Evolutionary conservation across 2,329 filamentous ascomycete genomes (phyloP), one percentile per base, ranked within the genome.

Genomic region (Orbilia quercus): DNA sequence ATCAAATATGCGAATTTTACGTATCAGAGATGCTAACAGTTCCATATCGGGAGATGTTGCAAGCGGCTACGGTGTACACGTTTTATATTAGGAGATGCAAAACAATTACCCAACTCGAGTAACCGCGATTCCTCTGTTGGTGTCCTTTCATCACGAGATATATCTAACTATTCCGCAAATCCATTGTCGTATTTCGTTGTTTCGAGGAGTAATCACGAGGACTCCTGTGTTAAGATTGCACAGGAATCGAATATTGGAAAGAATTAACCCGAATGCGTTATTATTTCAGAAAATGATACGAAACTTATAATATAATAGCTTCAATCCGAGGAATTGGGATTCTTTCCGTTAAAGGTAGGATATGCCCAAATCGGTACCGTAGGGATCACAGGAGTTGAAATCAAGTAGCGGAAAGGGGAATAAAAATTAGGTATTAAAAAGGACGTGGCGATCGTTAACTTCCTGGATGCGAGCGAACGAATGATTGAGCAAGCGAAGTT

Each of bases 311-410:
- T n/a, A n/a, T n/a, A n/a, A n/a, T n/a, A n/a, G n/a, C n/a, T n/a
- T n/a, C n/a, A 55, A 65, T 51, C 44, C 54, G 6, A 59, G 54
- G 53, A 59, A 58, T 59, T 67, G 20, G n/a, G 34, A n/a, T 59
- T 47, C 23, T 67, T 67, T 67, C 53, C 63, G 53, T 67, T 59
- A 23, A 47, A 44, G 54, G 45, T 44, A 59, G 63, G 63, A 47
- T 51, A 59, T 53, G 53, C 53, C 53, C 34, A 53, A 45, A 51
- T 45, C 23, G 42, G 62, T 16, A 28, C 6, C 9, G 9, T 4
- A 31, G 9, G 28, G 28, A 31, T n/a, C n/a, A n/a, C n/a, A n/a
- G n/a, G n/a, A n/a, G n/a, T n/a, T n/a, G n/a, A n/a, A n/a, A n/a
- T n/a, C n/a, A n/a, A n/a, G n/a, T n/a, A n/a, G n/a, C n/a, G n/a